Percentiles rank a stretch among this genome's conserved stretches.
These are phyloP conservation scores for Mortierella sp. DNA, from an alignment of 371 early-diverging fungal species.

Conservation along the genomic window DNA sequence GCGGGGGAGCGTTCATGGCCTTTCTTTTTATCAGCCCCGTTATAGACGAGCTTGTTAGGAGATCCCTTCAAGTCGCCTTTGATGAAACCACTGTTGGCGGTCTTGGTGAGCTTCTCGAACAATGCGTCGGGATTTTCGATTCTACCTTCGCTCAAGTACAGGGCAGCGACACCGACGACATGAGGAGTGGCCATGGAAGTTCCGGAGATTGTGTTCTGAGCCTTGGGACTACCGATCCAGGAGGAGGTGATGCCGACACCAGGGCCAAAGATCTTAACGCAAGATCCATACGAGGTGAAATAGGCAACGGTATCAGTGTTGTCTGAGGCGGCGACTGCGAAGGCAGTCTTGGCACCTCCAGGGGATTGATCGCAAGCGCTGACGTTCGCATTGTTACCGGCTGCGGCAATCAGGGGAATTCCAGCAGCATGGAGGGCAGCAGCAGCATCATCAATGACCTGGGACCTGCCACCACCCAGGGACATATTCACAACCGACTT, in stretches of 20 bases:
- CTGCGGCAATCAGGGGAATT: slow-evolving; percentile 69
- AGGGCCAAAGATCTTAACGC: slow-evolving; percentile 72
- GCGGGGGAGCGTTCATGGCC: no score
- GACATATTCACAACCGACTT: neutral
- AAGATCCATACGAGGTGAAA: slow-evolving; percentile 67
- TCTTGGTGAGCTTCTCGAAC: slow-evolving; percentile 21
- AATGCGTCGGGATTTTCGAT: slow-evolving; percentile 21
- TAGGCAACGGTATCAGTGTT: slow-evolving; percentile 58
- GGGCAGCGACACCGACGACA: slow-evolving; percentile 48
- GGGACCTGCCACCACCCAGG: slow-evolving; percentile 8
- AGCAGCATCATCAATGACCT: slow-evolving; percentile 54
- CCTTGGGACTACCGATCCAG: no score
- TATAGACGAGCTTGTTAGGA: slow-evolving; percentile 49
- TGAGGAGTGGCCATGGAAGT: slow-evolving; percentile 51
- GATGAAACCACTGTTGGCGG: slow-evolving; percentile 40
- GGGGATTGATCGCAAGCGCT: no score
- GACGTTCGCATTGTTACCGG: slow-evolving; percentile 74
- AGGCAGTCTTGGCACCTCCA: slow-evolving; percentile 65
- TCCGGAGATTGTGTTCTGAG: slow-evolving; percentile 42
- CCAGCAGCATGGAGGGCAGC: slow-evolving; percentile 79
- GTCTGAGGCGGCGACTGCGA: slow-evolving; percentile 76
- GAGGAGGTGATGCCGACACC: slow-evolving; percentile 56
- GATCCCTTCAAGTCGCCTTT: slow-evolving; percentile 24
- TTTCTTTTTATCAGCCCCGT: slow-evolving; percentile 47
- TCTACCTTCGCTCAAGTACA: slow-evolving; percentile 19